Evolutionary conservation across 805 yeast genomes (phyloP).

Genomic region (Monosporozyma siamensis): DNA sequence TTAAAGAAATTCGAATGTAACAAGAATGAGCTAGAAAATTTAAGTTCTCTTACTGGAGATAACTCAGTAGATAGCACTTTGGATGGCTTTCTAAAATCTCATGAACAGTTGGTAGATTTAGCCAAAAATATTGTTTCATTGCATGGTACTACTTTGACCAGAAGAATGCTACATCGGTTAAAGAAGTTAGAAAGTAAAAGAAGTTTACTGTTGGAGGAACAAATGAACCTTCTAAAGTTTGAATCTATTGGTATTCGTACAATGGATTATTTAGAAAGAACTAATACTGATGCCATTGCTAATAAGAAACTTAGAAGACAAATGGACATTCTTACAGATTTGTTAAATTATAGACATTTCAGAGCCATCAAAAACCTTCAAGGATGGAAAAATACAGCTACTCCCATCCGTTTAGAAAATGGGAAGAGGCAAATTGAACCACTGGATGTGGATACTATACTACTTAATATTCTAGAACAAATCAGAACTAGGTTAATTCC

Average conservation of each 20-base stretch:
- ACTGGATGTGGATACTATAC: constrained; percentile 17
- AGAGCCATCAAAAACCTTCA: constrained; percentile 12
- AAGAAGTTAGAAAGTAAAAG: constrained; percentile 23
- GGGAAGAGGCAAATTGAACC: constrained; percentile 14
- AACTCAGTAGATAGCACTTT: neutral
- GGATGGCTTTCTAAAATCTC: neutral
- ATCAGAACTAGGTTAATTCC: constrained; percentile 4
- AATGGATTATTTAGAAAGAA: constrained; percentile 8
- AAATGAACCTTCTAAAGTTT: constrained; percentile 8
- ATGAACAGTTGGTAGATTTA: constrained; percentile 9
- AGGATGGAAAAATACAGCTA: constrained; percentile 16
- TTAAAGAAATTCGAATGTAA: constrained; percentile 28
- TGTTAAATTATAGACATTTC: constrained; percentile 17
- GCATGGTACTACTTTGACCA: constrained; percentile 10
- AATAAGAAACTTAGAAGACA: constrained; percentile 16
- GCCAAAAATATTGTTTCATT: constrained; percentile 5
- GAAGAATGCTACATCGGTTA: constrained; percentile 15
- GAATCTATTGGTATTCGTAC: constrained; percentile 11
- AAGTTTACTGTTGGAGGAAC: constrained; percentile 14
- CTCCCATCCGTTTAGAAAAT: neutral
- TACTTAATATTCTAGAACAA: constrained; percentile 23
- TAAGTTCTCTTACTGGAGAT: neutral
- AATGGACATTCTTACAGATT: constrained; percentile 19
- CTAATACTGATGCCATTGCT: constrained; percentile 7
- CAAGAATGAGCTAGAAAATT: neutral